Conservation (phyloP, 1,284 basidiomycete species). For the Cryptococcus deneoformans region DNA sequence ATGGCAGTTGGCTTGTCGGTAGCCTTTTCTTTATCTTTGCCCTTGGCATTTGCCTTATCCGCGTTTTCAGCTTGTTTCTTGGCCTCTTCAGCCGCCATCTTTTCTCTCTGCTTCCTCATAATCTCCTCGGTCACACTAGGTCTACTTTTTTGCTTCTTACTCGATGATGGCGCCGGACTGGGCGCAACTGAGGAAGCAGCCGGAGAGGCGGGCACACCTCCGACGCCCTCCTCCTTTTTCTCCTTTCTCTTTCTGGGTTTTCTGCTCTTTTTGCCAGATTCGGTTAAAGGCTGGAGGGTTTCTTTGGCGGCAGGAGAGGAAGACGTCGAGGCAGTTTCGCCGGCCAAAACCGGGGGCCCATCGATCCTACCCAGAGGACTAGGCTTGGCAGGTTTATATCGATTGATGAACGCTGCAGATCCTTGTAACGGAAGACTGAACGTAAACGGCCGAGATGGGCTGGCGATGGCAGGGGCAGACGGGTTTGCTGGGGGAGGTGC, state of each 20-base stretch:
- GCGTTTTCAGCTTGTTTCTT: not conserved
- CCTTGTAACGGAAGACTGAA: not conserved
- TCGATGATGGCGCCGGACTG: not conserved
- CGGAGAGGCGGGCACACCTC: not conserved
- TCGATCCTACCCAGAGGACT: conserved; percentile 23
- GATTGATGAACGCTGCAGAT: conserved; percentile 4
- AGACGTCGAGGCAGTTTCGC: not conserved
- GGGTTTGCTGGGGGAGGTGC: not conserved
- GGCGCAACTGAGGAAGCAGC: not conserved
- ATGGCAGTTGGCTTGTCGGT: not conserved
- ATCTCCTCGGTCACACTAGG: not conserved
- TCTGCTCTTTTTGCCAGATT: not conserved
- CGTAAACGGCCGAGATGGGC: not conserved
- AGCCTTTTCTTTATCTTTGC: not conserved
- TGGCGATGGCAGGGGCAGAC: not conserved
- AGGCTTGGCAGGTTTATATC: conserved; percentile 26
- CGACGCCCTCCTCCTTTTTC: conserved; percentile 1
- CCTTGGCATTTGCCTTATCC: not conserved
- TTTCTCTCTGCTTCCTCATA: conserved; percentile 5
- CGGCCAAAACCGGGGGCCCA: conserved; percentile 1
- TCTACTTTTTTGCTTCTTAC: conserved; percentile 1
- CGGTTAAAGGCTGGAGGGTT: not conserved
- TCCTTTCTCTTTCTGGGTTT: conserved; percentile 3
- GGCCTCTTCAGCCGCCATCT: not conserved
- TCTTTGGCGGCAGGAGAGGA: not conserved